Evolutionary conservation across 331 rosid genomes (phyloP).

Genomic region (Rhamnella rubrinervis): DNA sequence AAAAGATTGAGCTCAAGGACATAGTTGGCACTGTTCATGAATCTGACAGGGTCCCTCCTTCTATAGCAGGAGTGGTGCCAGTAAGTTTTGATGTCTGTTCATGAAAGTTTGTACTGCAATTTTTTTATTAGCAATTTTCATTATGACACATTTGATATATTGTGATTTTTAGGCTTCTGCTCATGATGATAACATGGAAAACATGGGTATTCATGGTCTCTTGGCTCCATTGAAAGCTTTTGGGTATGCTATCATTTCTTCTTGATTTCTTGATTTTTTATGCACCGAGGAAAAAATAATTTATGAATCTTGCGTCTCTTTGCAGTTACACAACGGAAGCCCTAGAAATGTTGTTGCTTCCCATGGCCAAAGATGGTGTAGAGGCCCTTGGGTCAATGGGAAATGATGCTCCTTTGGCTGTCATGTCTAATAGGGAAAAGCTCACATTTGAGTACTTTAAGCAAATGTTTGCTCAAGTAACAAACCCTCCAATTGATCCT

Average conservation of each 20-base stretch:
- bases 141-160: conserved; percentile 19
- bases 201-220: conserved; percentile 82
- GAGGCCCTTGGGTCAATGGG: conserved; percentile 99
- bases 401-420: conserved; percentile 92
- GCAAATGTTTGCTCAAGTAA: conserved; percentile 99
- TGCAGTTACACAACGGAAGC: conserved; percentile 84
- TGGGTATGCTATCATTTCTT: conserved; percentile 55
- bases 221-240: conserved; percentile 83
- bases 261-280: conserved; percentile 12
- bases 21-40: conserved; percentile 69
- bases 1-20: conserved; percentile 87
- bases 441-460: conserved; percentile 95
- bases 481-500: conserved; percentile 99
- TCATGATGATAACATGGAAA: conserved; percentile 64
- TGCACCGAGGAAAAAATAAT: conserved; percentile 17
- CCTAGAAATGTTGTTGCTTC: conserved; percentile 93
- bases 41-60: conserved; percentile 61
- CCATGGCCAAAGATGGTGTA: conserved; percentile 93
- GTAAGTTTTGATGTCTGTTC: conserved; percentile 49
- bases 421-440: conserved; percentile 90
- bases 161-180: conserved; percentile 48
- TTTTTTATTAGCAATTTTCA: conserved; percentile 20
- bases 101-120: background rate
- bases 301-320: conserved; percentile 16
- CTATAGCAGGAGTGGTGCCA: conserved; percentile 70